A percentile compares a stretch with the other conserved stretches of the same genome.
Evolutionary conservation across 1,284 basidiomycete genomes (phyloP).

Genomic region (Coriolopsis trogii): DNA sequence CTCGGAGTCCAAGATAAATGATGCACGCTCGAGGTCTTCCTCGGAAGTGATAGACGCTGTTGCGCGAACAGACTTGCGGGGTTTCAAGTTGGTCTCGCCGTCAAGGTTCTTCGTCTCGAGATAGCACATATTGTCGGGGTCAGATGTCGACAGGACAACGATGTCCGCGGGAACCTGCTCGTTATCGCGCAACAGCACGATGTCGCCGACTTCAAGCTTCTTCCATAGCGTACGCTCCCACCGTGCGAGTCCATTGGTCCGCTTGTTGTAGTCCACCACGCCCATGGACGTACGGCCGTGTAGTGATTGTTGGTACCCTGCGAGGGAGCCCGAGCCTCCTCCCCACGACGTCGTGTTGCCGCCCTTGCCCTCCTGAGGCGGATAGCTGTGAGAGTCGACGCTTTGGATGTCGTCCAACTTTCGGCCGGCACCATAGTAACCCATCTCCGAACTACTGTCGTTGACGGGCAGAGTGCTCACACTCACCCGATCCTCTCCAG

Average conservation of each 20-base stretch:
- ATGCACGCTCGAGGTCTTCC: slow-evolving; percentile 88
- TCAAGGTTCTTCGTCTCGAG: slow-evolving; percentile 96
- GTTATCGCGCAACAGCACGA: slow-evolving; percentile 89
- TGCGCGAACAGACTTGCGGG: slow-evolving; percentile 76
- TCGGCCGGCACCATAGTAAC: slow-evolving; percentile 42
- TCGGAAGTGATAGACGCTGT: slow-evolving; percentile 82
- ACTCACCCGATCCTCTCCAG: slow-evolving; percentile 42
- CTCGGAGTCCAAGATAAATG: slow-evolving; percentile 91
- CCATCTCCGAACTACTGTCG: slow-evolving; percentile 46
- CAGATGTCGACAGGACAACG: slow-evolving; percentile 86
- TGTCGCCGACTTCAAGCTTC: slow-evolving; percentile 97
- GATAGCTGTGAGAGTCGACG: slow-evolving; percentile 68
- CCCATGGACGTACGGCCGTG: slow-evolving; percentile 59
- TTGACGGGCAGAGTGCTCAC: slow-evolving; percentile 40
- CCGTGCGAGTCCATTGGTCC: slow-evolving; percentile 69
- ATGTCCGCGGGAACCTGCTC: slow-evolving; percentile 97
- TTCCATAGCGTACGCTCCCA: slow-evolving; percentile 99
- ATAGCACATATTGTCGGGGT: slow-evolving; percentile 84
- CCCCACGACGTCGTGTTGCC: slow-evolving; percentile 24
- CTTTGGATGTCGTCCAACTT: slow-evolving; percentile 70
- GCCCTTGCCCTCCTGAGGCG: slow-evolving; percentile 39
- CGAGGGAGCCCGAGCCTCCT: slow-evolving; percentile 31
- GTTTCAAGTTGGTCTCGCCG: slow-evolving; percentile 96
- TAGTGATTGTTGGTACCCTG: slow-evolving; percentile 56
- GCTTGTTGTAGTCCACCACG: slow-evolving; percentile 79